Conservation (phyloP, 2,329 filamentous ascomycete species). For the Cercospora sp. region DNA sequence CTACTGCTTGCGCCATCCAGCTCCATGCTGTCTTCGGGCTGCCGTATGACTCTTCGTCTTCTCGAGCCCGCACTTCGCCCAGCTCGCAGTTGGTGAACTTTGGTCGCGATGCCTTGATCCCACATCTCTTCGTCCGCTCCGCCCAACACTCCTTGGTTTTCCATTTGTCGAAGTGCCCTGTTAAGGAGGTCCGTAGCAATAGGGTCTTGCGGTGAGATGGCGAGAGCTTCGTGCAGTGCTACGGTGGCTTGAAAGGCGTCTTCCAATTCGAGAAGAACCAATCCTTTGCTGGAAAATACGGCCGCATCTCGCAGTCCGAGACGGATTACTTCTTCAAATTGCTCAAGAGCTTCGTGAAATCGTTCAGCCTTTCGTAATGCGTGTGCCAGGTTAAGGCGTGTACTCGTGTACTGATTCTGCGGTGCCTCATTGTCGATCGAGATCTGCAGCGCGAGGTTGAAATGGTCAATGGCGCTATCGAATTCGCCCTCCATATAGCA, state of each 20-base stretch:
- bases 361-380: constrained; percentile 72
- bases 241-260: constrained; percentile 74
- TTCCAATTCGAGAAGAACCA: constrained; percentile 78
- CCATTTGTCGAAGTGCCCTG: constrained; percentile 67
- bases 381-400: constrained; percentile 85
- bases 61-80: neutral
- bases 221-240: constrained; percentile 80
- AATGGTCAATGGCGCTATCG: constrained; percentile 72
- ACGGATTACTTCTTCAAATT: constrained; percentile 86
- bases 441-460: constrained; percentile 73
- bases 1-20: constrained; percentile 10
- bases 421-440: constrained; percentile 74
- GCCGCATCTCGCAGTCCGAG: constrained; percentile 73
- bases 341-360: constrained; percentile 68
- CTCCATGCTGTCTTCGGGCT: constrained; percentile 17
- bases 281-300: constrained; percentile 78
- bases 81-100: constrained; percentile 22
- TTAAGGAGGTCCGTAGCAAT: constrained; percentile 77
- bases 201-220: constrained; percentile 75
- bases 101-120: constrained; percentile 27
- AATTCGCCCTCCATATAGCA: constrained; percentile 86
- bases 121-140: constrained; percentile 44
- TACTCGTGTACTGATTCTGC: constrained; percentile 77
- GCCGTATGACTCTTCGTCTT: constrained; percentile 3
- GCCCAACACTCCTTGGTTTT: constrained; percentile 50